Evolutionary conservation across 2,329 filamentous ascomycete species (phyloP).

Genomic region (Cladorrhinum sp.): DNA sequence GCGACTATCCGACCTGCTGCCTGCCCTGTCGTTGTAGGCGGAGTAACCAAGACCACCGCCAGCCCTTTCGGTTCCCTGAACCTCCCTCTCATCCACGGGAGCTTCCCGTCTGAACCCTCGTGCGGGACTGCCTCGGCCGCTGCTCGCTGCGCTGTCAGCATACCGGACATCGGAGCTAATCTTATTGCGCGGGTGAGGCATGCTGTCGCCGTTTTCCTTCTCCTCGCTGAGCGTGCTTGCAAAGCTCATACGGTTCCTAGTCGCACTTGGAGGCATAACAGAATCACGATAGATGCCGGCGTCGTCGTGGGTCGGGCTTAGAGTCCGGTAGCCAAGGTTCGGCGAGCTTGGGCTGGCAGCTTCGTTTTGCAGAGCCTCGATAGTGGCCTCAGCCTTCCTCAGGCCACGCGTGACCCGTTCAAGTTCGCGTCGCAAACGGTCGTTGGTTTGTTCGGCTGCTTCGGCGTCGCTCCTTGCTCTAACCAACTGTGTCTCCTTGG

Average conservation of each 20-base stretch:
- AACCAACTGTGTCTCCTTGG: slow-evolving; percentile 95
- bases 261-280: slow-evolving; percentile 34
- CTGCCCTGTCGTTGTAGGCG: slow-evolving; percentile 20
- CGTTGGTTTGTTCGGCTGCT: slow-evolving; percentile 79
- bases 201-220: slow-evolving; percentile 65
- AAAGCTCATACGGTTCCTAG: slow-evolving; percentile 57
- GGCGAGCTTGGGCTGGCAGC: slow-evolving; percentile 32
- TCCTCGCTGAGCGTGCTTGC: slow-evolving; percentile 69
- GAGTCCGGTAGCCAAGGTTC: slow-evolving; percentile 35
- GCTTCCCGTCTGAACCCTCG: slow-evolving; percentile 47
- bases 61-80: slow-evolving; percentile 29
- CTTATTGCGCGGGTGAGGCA: slow-evolving; percentile 47
- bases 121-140: slow-evolving; percentile 58
- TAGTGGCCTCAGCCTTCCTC: slow-evolving; percentile 52
- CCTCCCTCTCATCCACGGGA: slow-evolving; percentile 29
- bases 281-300: slow-evolving; percentile 57
- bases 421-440: slow-evolving; percentile 80
- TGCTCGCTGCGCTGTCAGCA: slow-evolving; percentile 47
- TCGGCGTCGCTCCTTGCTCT: slow-evolving; percentile 88
- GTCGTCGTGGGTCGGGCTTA: slow-evolving; percentile 57
- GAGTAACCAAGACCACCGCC: slow-evolving; percentile 21
- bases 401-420: slow-evolving; percentile 90
- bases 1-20: slow-evolving; percentile 26
- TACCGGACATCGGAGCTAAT: slow-evolving; percentile 55
- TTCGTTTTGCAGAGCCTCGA: slow-evolving; percentile 34